phyloP scores from a whole-genome alignment of 768 basidiomycete genomes.

The Fomitopsis pulvina region DNA sequence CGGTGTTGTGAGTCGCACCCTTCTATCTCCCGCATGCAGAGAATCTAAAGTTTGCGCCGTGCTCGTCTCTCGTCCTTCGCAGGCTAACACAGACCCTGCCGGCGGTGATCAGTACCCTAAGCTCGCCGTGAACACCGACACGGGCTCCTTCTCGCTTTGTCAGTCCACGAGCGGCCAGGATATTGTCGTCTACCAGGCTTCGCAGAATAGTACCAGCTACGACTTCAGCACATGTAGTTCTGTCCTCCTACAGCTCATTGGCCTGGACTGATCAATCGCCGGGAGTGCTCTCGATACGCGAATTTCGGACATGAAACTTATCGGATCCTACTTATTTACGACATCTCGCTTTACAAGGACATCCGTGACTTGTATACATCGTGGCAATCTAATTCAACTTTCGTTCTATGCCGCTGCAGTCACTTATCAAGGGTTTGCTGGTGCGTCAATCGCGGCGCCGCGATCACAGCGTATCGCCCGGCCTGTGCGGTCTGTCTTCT shows the following conservation, averaged over 20 bases:
- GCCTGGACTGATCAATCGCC: not conserved
- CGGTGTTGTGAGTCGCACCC: constrained; percentile 22
- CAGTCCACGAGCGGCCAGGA: not conserved
- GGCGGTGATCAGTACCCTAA: not conserved
- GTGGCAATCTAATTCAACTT: too few relatives aligned
- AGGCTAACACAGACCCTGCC: constrained; percentile 11
- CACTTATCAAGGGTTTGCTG: too few relatives aligned
- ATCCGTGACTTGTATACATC: too few relatives aligned
- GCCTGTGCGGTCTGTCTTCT: too few relatives aligned
- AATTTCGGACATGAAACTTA: not conserved
- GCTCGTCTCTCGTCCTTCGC: too few relatives aligned
- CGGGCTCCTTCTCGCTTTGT: constrained; percentile 14
- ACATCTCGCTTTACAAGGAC: too few relatives aligned
- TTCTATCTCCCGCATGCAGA: not conserved
- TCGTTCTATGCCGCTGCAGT: too few relatives aligned
- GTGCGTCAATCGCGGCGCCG: too few relatives aligned
- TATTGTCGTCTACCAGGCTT: constrained; percentile 16
- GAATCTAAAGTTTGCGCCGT: too few relatives aligned
- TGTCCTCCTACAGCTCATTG: constrained; percentile 17
- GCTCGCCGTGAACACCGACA: constrained; percentile 14
- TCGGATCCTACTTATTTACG: too few relatives aligned
- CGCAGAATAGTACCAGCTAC: constrained; percentile 12
- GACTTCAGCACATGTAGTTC: constrained; percentile 16
- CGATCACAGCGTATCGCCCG: too few relatives aligned
- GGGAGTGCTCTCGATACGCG: not conserved